Base-by-base conservation (phyloP, 768 basidiomycete species). In the Hortiboletus flavorubellus region DNA sequence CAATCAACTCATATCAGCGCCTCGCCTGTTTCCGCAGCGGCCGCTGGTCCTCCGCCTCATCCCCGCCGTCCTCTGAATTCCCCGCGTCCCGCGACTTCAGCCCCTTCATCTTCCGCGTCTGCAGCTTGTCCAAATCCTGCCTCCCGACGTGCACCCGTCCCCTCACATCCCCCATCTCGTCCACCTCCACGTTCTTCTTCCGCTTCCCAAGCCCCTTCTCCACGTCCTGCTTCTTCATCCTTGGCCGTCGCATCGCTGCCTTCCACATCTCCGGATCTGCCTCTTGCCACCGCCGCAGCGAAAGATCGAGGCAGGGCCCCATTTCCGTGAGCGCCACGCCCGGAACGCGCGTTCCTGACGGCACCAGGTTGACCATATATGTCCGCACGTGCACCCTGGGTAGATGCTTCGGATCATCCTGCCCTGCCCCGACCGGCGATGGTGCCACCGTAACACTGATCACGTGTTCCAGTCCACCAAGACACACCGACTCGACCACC, bases 21-120 rank as follows among this genome's bases (percentile, higher is more conserved):
- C 61, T 45, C 51, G 47, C 50, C 34, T 55, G 53, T 39, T 69
- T 69, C 14, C 46, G 58, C 31, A 35, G 46, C 53, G 26, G 45
- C 41, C 8, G 46, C 60, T n/a, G n/a, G n/a, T 56, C 72, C 34
- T 64, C 61, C 40, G 60, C 70, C 35, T 50, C 67, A 12, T 49
- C 47, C 3, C 26, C 21, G 21, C 21, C 21, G 21, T 21, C 21
- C 21, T 21, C 21, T 21, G 21, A 21, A 21, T 21, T 21, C 21
- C 21, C 21, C 21, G 21, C 21, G 21, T 21, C 21, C 40, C 68
- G 73, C 34, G 69, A 67, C 68, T 86, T 90, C 59, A 99, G 72
- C 10, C 92, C 96, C 76, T 97, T 98, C 92, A 98, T 96, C 80
- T 97, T 97, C 67, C 93, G 81, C 54, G 86, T 86, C 79, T 97